Evolutionary conservation across 2,329 filamentous ascomycete genomes (phyloP).

Genomic region (Hymenotorrendiella dingleyae): DNA sequence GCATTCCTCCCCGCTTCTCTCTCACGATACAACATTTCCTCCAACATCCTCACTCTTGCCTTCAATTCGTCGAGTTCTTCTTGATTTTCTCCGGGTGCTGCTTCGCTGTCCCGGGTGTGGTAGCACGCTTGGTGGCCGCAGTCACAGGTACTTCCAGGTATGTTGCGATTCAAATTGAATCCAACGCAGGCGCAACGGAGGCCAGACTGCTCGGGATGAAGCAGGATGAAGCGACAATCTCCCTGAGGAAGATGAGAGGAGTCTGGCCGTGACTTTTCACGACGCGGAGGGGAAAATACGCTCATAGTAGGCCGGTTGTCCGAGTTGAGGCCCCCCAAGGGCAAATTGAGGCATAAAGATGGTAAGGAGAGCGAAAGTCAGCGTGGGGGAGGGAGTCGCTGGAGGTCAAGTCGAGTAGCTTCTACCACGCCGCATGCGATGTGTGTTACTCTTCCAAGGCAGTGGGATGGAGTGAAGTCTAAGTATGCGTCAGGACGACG

Average conservation of each 20-base stretch:
- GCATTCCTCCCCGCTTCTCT: constrained; percentile 23
- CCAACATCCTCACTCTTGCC: constrained; percentile 39
- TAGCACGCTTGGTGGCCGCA: constrained; percentile 57
- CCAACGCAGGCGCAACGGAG: constrained; percentile 53
- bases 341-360: constrained; percentile 20
- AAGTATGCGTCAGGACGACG: too few relatives aligned
- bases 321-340: constrained; percentile 21
- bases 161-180: constrained; percentile 48
- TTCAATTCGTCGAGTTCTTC: constrained; percentile 46
- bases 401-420: too few relatives aligned
- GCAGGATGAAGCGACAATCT: constrained; percentile 53
- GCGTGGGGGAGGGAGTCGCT: not conserved
- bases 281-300: constrained; percentile 27
- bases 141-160: constrained; percentile 50
- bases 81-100: constrained; percentile 37
- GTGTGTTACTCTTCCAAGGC: too few relatives aligned
- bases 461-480: too few relatives aligned
- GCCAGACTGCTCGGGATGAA: constrained; percentile 50
- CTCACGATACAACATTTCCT: constrained; percentile 38
- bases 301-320: constrained; percentile 16
- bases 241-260: constrained; percentile 48
- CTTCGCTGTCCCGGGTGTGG: constrained; percentile 41
- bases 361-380: constrained; percentile 6
- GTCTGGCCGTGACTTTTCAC: constrained; percentile 31
- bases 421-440: too few relatives aligned